phyloP scores from a whole-genome alignment of 495 filamentous ascomycete species.

The Lepidopterella palustris region DNA sequence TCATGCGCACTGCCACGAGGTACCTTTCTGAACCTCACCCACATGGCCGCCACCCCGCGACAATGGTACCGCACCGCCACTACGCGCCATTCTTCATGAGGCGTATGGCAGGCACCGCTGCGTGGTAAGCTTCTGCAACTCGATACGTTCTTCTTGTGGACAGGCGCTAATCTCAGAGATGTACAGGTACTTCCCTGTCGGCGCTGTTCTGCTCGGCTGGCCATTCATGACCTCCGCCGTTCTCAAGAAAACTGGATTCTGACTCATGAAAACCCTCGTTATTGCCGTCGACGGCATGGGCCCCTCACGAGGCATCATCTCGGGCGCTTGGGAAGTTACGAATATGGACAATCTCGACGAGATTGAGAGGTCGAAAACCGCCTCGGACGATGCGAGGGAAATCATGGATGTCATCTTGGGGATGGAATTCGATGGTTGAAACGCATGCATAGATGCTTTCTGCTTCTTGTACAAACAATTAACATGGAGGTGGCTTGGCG shows the following conservation, averaged over 20 bases:
- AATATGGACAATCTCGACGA: neutral
- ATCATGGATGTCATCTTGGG: constrained; percentile 3
- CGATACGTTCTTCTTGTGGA: neutral
- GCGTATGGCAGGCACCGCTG: neutral
- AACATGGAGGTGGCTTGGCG: neutral
- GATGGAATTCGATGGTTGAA: constrained; percentile 9
- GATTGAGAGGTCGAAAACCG: neutral
- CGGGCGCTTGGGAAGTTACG: neutral
- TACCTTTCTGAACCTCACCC: constrained; percentile 25
- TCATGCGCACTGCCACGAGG: constrained; percentile 14
- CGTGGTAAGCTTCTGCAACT: constrained; percentile 3
- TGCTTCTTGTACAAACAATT: neutral
- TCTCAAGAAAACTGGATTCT: neutral
- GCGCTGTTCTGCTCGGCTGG: constrained; percentile 4
- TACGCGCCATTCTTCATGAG: neutral
- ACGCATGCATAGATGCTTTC: neutral
- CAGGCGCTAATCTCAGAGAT: neutral
- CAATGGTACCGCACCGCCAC: constrained; percentile 3
- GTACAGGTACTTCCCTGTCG: neutral
- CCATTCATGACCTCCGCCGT: constrained; percentile 1
- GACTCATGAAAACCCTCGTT: constrained; percentile 9
- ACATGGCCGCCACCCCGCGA: constrained; percentile 8
- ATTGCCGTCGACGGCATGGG: constrained; percentile 1
- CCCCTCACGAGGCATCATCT: neutral
- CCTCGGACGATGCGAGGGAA: constrained; percentile 4